Base-by-base conservation (phyloP, 2,329 filamentous ascomycete genomes). In the Scopulariopsis brevicaulis region DNA sequence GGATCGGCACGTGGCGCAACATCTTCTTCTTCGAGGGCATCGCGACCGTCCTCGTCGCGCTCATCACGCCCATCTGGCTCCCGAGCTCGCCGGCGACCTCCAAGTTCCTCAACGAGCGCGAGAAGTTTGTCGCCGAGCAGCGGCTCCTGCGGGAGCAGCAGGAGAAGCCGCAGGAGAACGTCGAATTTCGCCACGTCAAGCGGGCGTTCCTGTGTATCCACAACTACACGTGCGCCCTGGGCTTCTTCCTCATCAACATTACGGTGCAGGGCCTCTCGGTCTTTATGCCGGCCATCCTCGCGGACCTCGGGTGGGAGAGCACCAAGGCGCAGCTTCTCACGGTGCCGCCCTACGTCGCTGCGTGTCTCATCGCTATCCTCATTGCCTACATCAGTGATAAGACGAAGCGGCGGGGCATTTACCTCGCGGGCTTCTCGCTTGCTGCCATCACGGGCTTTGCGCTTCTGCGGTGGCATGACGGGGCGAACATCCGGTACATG, bases 1-100 rank as follows among this genome's bases (percentile, higher is more conserved):
- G 64, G 32, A 72, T 83, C 56, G 70, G 77, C 61, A 77, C 73
- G 0, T 81, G 79, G 79, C 73, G 77, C 60, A 80, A 80, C 66
- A 85, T 85, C 62, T 84, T 84, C 71, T 83, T 84, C 69, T 83
- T 85, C 60, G 81, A 84, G 65, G 82, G 81, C 0, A 65, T 83
- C 50, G 63, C 83, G 60, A 84, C 81, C 11, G 66, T 77, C 24
- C 59, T 79, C 50, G 63, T 78, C 14, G 80, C 77, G 0, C 46
- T 74, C 1, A 59, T 70, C 1, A 77, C 80, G 1, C 79, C 79
- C 0, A 70, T 79, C 56, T 68, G 80, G 60, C 76, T 84, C 70
- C 79, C 80, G 0, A 73, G 73, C 8, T 73, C 67, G 12, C 80
- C 81, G 0, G 65, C 68, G 8, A 70, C 74, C 1, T 78, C 77